Evolutionary conservation across 2,329 filamentous ascomycete genomes (phyloP), one percentile per base, ranked within the genome.

Genomic region (Trichoderma sp.): DNA sequence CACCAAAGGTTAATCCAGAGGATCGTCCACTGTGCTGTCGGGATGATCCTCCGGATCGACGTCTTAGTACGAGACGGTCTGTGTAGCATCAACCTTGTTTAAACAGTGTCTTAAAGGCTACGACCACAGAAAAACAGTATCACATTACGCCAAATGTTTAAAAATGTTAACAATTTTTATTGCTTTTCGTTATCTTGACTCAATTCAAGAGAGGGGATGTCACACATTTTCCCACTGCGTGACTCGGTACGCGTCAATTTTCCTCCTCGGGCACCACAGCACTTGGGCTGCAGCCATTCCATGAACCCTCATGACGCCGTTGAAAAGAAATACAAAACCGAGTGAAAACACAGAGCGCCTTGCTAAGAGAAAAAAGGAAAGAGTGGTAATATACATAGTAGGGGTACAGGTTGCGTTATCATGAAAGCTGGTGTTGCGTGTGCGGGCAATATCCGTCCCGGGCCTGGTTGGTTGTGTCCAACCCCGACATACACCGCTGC

Each of bases 191-290:
- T 53, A 66, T 72, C 64, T 64, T 36, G 51, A 75, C 72, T 76
- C 73, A 75, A 77, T 79, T 79, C 79, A 80, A 82, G 81, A 82
- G 81, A 82, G 80, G 80, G 80, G 80, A 81, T 81, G 80, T 77
- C 80, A 81, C 76, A 75, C 76, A 70, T 70, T 75, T 62, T 70
- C 70, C 69, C 73, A 30, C 77, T 78, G 77, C 76, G 75, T 74
- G 78, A 77, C 75, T 36, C 60, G 18, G 39, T 70, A 73, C 68
- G 74, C 77, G 79, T 73, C 30, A 72, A 60, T 68, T 58, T 65
- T 73, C 73, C 68, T 70, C 67, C 57, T 61, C 73, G 71, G 71
- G 71, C 71, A 72, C 72, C 71, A 47, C 75, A 66, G 36, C 57
- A 36, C 56, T 65, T 36, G 66, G 65, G 63, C 73, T 71, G 21